Percentiles rank a stretch among this genome's conserved stretches.
Evolutionary conservation across 2,329 filamentous ascomycete species (phyloP).

Genomic region (Arthrinium puccinioides): DNA sequence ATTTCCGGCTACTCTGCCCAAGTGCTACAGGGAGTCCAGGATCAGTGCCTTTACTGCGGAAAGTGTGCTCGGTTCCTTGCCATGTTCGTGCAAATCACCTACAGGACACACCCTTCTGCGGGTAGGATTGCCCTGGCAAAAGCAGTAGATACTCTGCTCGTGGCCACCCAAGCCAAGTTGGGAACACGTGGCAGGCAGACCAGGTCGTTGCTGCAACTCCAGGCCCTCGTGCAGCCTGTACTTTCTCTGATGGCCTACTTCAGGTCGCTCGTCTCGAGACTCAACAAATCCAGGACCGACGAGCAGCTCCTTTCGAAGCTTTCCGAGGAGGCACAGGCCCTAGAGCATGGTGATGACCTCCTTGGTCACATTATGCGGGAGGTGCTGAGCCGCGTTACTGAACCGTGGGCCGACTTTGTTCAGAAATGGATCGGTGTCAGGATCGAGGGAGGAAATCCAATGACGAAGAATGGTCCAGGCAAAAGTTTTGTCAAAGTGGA

Average conservation of each 20-base stretch:
- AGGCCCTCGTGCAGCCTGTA: conserved; percentile 39
- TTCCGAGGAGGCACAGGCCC: conserved; percentile 53
- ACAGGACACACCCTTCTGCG: conserved; percentile 33
- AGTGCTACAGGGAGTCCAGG: conserved; percentile 38
- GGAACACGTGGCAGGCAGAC: conserved; percentile 32
- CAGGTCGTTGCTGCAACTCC: conserved; percentile 45
- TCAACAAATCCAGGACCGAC: conserved; percentile 41
- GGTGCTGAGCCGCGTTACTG: conserved; percentile 54
- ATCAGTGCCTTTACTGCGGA: conserved; percentile 39
- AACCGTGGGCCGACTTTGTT: conserved; percentile 60
- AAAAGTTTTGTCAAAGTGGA: conserved; percentile 57
- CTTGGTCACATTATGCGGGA: conserved; percentile 60
- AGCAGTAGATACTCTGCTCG: conserved; percentile 39
- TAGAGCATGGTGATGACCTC: conserved; percentile 56
- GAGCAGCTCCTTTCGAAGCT: conserved; percentile 55
- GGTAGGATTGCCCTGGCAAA: conserved; percentile 45
- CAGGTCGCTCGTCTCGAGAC: conserved; percentile 38
- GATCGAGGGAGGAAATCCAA: conserved; percentile 45
- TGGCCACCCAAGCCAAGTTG: conserved; percentile 41
- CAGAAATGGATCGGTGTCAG: conserved; percentile 70
- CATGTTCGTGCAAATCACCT: conserved; percentile 38
- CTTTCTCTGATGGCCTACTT: conserved; percentile 44
- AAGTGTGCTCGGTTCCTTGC: conserved; percentile 38
- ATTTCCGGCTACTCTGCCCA: conserved; percentile 50
- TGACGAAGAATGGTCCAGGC: conserved; percentile 40